Evolutionary conservation across 768 basidiomycete species (phyloP), one percentile per base, ranked within the genome.

Genomic region (Leccinum incarnatum): DNA sequence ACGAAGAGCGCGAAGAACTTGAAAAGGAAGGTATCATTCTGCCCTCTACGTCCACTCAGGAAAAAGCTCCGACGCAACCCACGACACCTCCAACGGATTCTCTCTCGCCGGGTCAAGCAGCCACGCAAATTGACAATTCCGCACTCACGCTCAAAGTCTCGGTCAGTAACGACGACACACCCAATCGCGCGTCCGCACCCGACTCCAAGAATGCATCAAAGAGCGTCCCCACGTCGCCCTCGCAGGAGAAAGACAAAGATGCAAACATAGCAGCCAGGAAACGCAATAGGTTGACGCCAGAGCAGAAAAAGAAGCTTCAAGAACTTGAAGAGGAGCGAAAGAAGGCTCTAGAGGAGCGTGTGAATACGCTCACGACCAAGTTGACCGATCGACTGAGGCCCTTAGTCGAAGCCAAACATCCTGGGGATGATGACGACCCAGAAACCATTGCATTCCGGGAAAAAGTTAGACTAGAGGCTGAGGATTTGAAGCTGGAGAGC

Each of bases 401-500:
- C 46, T 93, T 95, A 68, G 91, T 98, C 21, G 90, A 95, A 65
- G 95, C 95, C 47, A 86, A 91, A 72, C 77, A 83, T 52, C 94
- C 94, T 2, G 91, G 91, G 11, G 87, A 79, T 2, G 83, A 81
- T 69, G 88, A 84, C 53, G 97, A 98, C 66, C 77, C 87, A 0
- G 97, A 98, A 78, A 93, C 92, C 11, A 74, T 73, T 51, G 79
- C 81, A 15, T 99, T 94, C 67, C 87, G 91, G 72, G 79, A 80
- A 54, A 85, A 80, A 72, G 91, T 96, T 71, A 80, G 75, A 67
- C 77, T 83, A 29, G 97, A 99, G 73, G 93, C 91, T 1, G 94
- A 96, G 56, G 97, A 99, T 76, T 71, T 99, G 65, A 98, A 98
- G 77, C 75, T 98, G 54, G 96, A 99, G 78, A 95, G 92, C 64